Base-by-base conservation (phyloP, 2,329 filamentous ascomycete species). In the Verruconis gallopava region DNA sequence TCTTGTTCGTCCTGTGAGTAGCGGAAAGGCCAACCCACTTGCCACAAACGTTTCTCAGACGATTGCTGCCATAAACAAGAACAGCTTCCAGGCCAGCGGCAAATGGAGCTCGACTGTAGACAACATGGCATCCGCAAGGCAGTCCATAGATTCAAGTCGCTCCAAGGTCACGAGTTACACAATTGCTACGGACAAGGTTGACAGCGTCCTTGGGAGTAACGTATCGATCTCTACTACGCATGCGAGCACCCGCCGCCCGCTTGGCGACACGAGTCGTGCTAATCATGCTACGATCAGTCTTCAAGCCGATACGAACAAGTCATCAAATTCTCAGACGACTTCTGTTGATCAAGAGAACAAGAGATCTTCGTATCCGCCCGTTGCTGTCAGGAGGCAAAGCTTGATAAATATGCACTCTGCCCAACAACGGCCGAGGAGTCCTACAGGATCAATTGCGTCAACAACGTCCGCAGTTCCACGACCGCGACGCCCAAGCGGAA, bases 31-130 rank as follows among this genome's bases (percentile, higher is more conserved):
- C n/a, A 42, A 36, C 28, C 11, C 32, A 5, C 22, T 21, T 18
- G 28, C 32, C 13, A 3, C 14, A 14, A 42, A 42, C 15, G 32
- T 42, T 5, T 42, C 40, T 2, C 22, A 43, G 22, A 38, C 34
- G 14, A 38, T 43, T 22, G 41, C 34, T 21, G 19, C 34, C n/a
- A 43, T 37, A 6, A 38, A 43, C 12, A 38, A 43, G 41, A 43
- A 38, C 15, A 30, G 15, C 21, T 32, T 38, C 21, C 14, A 35
- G 20, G 21, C 5, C n/a, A 37, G 19, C 34, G 21, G 21, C 20
- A 11, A 43, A 12, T 13, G 37, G 20, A 19, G 11, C 37, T 9
- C 25, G 25, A 30, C 6, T 30, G 25, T 30, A n/a, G 25, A 30
- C 25, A 30, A 30, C 25, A 30, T 30, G 25, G 25, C 25, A 9